These are phyloP conservation scores for Botrytis galanthina DNA, from an alignment of 2,329 filamentous ascomycete species.

Conservation along the genomic window DNA sequence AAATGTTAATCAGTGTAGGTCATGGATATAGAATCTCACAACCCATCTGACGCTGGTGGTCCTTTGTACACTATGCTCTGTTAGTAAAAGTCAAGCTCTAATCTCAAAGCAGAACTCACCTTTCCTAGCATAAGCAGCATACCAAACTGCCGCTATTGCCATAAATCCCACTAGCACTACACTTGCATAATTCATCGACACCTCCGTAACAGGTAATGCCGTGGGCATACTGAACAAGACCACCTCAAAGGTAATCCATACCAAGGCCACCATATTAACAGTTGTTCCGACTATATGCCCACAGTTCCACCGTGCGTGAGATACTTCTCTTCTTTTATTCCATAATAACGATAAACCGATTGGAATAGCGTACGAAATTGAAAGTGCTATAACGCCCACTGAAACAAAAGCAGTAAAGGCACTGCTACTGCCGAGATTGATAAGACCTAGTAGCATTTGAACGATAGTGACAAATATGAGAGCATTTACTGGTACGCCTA, in stretches of 20 bases:
- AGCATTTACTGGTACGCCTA: conserved; percentile 65
- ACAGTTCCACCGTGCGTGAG: conserved; percentile 56
- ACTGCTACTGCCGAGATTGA: conserved; percentile 65
- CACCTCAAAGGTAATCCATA: conserved; percentile 58
- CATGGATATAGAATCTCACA: conserved; percentile 8
- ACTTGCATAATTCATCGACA: conserved; percentile 52
- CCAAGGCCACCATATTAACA: conserved; percentile 56
- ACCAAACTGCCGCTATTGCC: conserved; percentile 51
- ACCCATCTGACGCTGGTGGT: conserved; percentile 30
- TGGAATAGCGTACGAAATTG: conserved; percentile 72
- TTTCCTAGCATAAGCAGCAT: conserved; percentile 50
- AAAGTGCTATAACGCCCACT: conserved; percentile 68
- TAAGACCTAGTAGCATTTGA: conserved; percentile 66
- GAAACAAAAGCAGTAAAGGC: conserved; percentile 72
- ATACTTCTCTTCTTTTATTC: conserved; percentile 54
- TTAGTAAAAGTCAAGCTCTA: neutral
- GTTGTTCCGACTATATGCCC: conserved; percentile 59
- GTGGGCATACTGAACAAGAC: conserved; percentile 65
- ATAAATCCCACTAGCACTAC: conserved; percentile 57
- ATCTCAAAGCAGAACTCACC: conserved; percentile 40
- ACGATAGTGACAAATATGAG: conserved; percentile 58
- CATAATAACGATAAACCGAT: conserved; percentile 66
- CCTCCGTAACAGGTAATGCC: conserved; percentile 53
- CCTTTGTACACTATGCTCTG: conserved; percentile 28
- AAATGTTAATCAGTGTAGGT: neutral